Evolutionary conservation across 2,329 filamentous ascomycete species (phyloP).

Genomic region (Ophiocordyceps unilateralis): DNA sequence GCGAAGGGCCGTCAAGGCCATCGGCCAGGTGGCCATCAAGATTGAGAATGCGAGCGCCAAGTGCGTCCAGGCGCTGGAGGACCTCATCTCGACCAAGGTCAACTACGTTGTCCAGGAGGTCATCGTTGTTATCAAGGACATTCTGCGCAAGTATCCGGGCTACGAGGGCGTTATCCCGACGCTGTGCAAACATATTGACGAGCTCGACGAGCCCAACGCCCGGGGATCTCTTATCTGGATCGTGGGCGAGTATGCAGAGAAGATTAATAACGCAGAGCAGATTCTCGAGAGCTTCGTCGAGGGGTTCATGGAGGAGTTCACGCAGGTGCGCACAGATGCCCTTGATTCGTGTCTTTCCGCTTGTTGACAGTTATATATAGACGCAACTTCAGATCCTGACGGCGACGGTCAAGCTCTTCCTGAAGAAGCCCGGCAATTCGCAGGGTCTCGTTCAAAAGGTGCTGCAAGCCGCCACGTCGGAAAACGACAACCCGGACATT

Average conservation of each 20-base stretch:
- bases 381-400: constrained; percentile 76
- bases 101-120: constrained; percentile 98
- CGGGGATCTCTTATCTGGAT: constrained; percentile 99
- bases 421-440: constrained; percentile 87
- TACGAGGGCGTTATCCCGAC: constrained; percentile 97
- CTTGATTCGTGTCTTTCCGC: background rate
- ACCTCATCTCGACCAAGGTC: constrained; percentile 92
- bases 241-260: constrained; percentile 91
- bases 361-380: background rate
- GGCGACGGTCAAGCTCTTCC: constrained; percentile 94
- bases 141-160: constrained; percentile 97
- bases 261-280: constrained; percentile 91
- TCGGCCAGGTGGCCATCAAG: constrained; percentile 96
- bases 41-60: constrained; percentile 83
- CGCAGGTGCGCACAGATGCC: constrained; percentile 60
- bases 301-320: constrained; percentile 81
- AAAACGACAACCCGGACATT: constrained; percentile 96
- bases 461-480: constrained; percentile 94
- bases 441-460: constrained; percentile 88
- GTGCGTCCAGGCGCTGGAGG: constrained; percentile 83
- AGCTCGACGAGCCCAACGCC: constrained; percentile 89
- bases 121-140: constrained; percentile 95
- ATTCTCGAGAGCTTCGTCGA: constrained; percentile 90
- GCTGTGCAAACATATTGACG: constrained; percentile 89
- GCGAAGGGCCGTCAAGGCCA: constrained; percentile 89